Percentiles rank a stretch among this genome's conserved stretches.
These are phyloP conservation scores for Plasmodium fragile DNA, from an alignment of 169 alveolate genomes.

Conservation along the genomic window DNA sequence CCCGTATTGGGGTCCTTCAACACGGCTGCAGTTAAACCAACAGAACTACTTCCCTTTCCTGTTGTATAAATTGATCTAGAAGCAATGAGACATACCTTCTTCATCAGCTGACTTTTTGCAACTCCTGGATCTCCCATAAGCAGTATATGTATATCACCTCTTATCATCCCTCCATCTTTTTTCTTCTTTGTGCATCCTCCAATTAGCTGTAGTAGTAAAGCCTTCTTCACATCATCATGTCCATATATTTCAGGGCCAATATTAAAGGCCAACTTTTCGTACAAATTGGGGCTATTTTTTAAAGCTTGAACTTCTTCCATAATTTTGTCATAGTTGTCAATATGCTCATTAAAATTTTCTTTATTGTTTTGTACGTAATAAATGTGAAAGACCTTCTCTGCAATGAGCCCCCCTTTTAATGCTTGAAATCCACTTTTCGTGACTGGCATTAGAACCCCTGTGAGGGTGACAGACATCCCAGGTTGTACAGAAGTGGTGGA, in stretches of 20 bases:
- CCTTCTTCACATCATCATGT: slow-evolving; percentile 97
- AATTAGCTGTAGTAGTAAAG: slow-evolving; percentile 91
- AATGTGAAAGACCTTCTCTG: slow-evolving; percentile 90
- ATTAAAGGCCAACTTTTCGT: slow-evolving; percentile 93
- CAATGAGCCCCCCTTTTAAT: slow-evolving; percentile 78
- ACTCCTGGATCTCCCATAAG: slow-evolving; percentile 99
- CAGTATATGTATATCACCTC: slow-evolving; percentile 98
- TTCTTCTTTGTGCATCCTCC: slow-evolving; percentile 96
- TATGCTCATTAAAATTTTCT: slow-evolving; percentile 79
- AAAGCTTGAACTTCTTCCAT: slow-evolving; percentile 82
- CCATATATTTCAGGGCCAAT: slow-evolving; percentile 99
- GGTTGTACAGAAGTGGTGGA: slow-evolving; percentile 78
- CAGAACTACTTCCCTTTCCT: slow-evolving; percentile 97
- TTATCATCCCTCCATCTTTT: slow-evolving; percentile 96
- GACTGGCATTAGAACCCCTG: slow-evolving; percentile 93
- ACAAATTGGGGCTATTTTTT: slow-evolving; percentile 87
- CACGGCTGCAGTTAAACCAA: slow-evolving; percentile 99
- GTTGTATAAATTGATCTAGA: slow-evolving; percentile 96
- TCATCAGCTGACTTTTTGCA: slow-evolving; percentile 97
- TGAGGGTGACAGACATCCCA: slow-evolving; percentile 86
- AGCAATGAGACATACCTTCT: slow-evolving; percentile 91
- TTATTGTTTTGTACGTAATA: slow-evolving; percentile 88
- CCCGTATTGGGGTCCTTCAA: slow-evolving; percentile 95
- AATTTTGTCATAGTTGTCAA: slow-evolving; percentile 75
- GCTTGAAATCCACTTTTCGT: slow-evolving; percentile 87